Conservation (phyloP, 2,329 filamentous ascomycete genomes). For the Stagonosporopsis tanaceti region DNA sequence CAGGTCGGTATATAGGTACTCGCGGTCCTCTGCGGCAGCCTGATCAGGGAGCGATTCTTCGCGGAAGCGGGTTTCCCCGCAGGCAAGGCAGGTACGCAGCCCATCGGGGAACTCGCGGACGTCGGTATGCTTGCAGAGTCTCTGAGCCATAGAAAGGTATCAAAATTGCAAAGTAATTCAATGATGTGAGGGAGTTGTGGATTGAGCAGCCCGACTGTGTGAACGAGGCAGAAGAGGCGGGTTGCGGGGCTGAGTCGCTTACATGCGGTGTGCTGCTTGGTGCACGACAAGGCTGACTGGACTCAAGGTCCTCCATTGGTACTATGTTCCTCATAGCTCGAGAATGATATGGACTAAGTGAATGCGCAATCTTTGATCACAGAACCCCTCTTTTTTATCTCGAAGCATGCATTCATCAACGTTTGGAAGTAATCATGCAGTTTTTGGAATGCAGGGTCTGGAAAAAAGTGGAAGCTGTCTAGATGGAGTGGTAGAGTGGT, state of each 20-base stretch:
- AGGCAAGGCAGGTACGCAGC: background rate
- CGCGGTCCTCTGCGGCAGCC: background rate
- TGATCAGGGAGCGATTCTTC: background rate
- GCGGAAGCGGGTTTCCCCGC: background rate
- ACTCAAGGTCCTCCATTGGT: background rate
- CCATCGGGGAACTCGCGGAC: slow-evolving; percentile 5
- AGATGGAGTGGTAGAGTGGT: too few species aligned
- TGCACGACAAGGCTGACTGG: background rate
- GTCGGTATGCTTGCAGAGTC: background rate
- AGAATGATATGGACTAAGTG: too few species aligned
- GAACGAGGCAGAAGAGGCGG: background rate
- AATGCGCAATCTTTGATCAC: too few species aligned
- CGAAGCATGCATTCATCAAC: too few species aligned
- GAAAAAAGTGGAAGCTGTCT: too few species aligned
- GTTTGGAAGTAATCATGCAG: too few species aligned
- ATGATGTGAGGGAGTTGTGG: background rate
- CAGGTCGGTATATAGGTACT: background rate
- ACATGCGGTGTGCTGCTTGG: background rate
- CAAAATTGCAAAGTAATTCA: too few species aligned
- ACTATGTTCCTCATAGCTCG: too few species aligned
- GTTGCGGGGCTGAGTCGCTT: background rate
- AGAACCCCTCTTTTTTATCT: too few species aligned
- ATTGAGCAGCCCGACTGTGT: background rate
- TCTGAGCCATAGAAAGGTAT: background rate
- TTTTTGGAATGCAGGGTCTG: too few species aligned